Percentiles rank a stretch among this genome's conserved stretches.
phyloP scores from a whole-genome alignment of 768 basidiomycete species.

The Clavulina sp. region DNA sequence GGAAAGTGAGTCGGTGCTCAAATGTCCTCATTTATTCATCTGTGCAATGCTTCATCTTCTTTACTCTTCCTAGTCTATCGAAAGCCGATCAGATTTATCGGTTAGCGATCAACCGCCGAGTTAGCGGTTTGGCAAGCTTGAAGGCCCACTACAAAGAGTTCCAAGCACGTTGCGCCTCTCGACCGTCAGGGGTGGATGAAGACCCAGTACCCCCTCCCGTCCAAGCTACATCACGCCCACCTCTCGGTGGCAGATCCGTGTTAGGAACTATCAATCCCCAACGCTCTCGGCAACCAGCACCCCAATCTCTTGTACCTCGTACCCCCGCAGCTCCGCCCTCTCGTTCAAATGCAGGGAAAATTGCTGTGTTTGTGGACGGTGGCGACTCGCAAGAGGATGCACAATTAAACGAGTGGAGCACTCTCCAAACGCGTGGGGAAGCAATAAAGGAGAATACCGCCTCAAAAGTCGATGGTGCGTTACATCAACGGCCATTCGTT shows the following conservation, averaged over 20 bases:
- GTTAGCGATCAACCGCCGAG: slow-evolving; percentile 64
- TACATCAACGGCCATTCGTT: slow-evolving; percentile 16
- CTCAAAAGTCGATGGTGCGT: slow-evolving; percentile 25
- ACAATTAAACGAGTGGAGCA: slow-evolving; percentile 21
- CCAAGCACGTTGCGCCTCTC: slow-evolving; percentile 25
- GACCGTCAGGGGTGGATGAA: slow-evolving; percentile 11
- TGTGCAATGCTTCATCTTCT: too few species aligned
- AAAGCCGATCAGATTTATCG: slow-evolving; percentile 73
- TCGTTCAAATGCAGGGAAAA: slow-evolving; percentile 15
- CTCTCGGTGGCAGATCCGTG: slow-evolving; percentile 15
- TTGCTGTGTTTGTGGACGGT: slow-evolving; percentile 20
- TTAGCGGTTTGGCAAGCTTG: slow-evolving; percentile 67
- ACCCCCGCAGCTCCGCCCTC: slow-evolving; percentile 7
- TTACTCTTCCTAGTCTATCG: slow-evolving; percentile 29
- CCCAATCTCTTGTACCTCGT: slow-evolving; percentile 12
- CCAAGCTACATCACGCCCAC: not conserved
- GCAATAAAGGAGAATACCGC: slow-evolving; percentile 25
- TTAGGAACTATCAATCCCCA: slow-evolving; percentile 22
- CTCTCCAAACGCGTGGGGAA: slow-evolving; percentile 25
- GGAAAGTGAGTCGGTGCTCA: slow-evolving; percentile 42
- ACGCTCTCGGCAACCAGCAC: slow-evolving; percentile 14
- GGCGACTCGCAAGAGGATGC: not conserved
- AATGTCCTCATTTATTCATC: slow-evolving; percentile 6
- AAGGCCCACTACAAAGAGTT: slow-evolving; percentile 72
- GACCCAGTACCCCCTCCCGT: slow-evolving; percentile 13